Base-by-base conservation (phyloP, 768 basidiomycete species). In the Pleurotus platypus region DNA sequence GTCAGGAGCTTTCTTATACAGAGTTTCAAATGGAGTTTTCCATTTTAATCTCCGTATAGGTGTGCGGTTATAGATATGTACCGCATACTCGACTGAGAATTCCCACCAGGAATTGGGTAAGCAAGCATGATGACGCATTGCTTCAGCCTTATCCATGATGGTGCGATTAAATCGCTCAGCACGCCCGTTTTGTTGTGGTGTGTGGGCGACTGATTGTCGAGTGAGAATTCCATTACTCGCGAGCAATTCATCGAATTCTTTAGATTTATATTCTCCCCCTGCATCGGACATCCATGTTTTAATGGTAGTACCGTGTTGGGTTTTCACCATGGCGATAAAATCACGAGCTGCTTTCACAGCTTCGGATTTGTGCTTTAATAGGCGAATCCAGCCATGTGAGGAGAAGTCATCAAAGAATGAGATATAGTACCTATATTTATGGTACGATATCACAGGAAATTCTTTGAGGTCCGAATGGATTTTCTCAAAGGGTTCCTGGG, bases 161-260 rank as follows among this genome's bases (percentile, higher is more conserved):
- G 64, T 72, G 16, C 57, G 15, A 49, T 73, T 73, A 7, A 61
- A 60, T 1, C 64, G 39, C 35, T 76, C 71, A 0, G 70, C 73
- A 1, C 69, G 39, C 1, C 72, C 64, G 46, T 72, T 72, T 26
- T 72, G 68, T 4, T 59, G 24, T 0, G 67, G 66, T 3, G 62
- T 62, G 9, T 69, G 62, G 0, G 64, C 64, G 1, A 57, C 60
- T 0, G 67, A 68, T 0, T 48, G 57, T 8, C 69, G 62, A 0
- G 62, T 13, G 7, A 63, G 49, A 11, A 72, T 69, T 0, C 70
- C 68, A 15, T 57, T 27, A 5, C 20, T 2, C 0, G 15, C 35
- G 38, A 63, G 47, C 9, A 26, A 57, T 12, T 60, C 13, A 24
- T 51, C 46, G 26, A 61, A 46, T 35, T 64, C 53, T 24, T 53